These are phyloP conservation scores for Aureobasidium sp. DNA, from an alignment of 2,329 filamentous ascomycete species.

Conservation along the genomic window DNA sequence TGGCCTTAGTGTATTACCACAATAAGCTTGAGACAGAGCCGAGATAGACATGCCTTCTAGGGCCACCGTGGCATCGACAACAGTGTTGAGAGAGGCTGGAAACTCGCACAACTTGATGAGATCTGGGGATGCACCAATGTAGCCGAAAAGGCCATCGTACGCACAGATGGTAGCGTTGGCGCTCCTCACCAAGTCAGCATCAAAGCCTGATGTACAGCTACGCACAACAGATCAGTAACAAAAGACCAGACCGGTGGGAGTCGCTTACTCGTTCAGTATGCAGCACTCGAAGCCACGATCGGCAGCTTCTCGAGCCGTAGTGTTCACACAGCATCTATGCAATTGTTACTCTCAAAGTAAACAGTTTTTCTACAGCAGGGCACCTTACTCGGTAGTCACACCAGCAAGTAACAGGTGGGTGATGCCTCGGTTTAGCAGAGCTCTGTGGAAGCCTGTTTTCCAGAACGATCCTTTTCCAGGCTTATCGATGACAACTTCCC, in stretches of 20 bases:
- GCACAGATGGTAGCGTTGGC: constrained; percentile 44
- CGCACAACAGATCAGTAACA: not conserved
- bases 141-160: constrained; percentile 44
- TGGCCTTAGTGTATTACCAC: no score
- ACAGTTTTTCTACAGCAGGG: not conserved
- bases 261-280: constrained; percentile 32
- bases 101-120: not conserved
- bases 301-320: constrained; percentile 47
- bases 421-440: constrained; percentile 45
- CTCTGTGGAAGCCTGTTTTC: constrained; percentile 46
- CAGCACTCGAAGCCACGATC: constrained; percentile 55
- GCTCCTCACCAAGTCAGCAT: constrained; percentile 36
- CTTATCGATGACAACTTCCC: constrained; percentile 49
- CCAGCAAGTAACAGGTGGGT: constrained; percentile 51
- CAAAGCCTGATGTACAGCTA: constrained; percentile 40
- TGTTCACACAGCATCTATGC: constrained; percentile 43
- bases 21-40: not conserved
- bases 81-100: no score
- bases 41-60: not conserved
- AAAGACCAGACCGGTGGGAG: no score
- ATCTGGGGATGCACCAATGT: not conserved
- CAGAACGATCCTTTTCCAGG: constrained; percentile 52
- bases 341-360: not conserved
- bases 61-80: not conserved
- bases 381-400: constrained; percentile 43